Evolutionary conservation across 2,329 filamentous ascomycete genomes (phyloP), one percentile per base, ranked within the genome.

Genomic region (Penicillium glabrum): DNA sequence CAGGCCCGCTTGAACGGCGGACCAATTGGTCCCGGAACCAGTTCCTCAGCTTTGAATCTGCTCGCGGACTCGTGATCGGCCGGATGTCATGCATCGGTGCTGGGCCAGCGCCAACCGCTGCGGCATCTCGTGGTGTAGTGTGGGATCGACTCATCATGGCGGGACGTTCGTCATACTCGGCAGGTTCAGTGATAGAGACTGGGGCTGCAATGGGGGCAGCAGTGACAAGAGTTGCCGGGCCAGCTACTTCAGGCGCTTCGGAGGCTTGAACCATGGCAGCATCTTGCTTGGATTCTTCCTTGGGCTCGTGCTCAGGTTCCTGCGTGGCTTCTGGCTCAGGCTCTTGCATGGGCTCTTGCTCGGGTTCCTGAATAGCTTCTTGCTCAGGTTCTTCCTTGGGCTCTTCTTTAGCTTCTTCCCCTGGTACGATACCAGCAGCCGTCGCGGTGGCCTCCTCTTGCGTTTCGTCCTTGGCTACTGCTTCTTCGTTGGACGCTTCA

Each of bases 1-100:
- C 56, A 2, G 63, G 61, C 2, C 63, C 65, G 53, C 68, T 72
- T 23, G 65, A 58, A 3, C 67, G 72, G 56, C 66, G 69, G 13
- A 67, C 59, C 8, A 72, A 51, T 53, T 65, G 63, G 41, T 67
- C 67, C 26, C 65, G 69, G 61, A 75, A 70, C 72, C 72, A 75
- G 14, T 62, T 66, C 44, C 67, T 74, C 24, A 75, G 51, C 51
- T 69, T 73, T 3, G 72, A 72, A 37, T 73, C 71, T 11, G 66
- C 61, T 43, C 64, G 65, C 5, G 67, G 67, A 19, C 67, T 68
- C 29, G 57, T 59, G 43, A 66, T 54, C 13, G 63, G 61, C 11
- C 46, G 57, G 16, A 61, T 58, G 13, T 31, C 51, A 27, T 62
- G 63, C 51, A 62, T 58, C 6, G 51, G 26, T 9, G 46, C 19